Evolutionary conservation across 2,329 filamentous ascomycete species (phyloP).

Genomic region (Xylaria sp.): DNA sequence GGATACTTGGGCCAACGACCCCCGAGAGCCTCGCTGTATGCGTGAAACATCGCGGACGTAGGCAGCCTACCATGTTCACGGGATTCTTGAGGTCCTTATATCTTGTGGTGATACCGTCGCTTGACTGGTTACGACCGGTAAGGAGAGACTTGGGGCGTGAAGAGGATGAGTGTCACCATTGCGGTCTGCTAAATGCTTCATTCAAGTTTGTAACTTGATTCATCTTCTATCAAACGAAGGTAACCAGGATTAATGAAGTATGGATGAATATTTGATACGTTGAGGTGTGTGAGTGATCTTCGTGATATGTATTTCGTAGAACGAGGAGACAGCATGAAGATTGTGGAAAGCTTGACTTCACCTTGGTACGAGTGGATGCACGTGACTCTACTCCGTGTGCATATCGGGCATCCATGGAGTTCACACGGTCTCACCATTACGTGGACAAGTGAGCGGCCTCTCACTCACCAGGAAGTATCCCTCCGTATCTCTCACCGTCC

Average conservation of each 20-base stretch:
- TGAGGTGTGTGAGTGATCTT: background rate
- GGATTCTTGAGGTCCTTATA: background rate
- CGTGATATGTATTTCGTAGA: background rate
- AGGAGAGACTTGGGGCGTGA: background rate
- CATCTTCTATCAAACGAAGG: background rate
- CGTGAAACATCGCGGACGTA: background rate
- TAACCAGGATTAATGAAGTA: background rate
- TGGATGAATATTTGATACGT: background rate
- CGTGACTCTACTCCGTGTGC: background rate
- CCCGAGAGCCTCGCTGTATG: background rate
- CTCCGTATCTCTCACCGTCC: background rate
- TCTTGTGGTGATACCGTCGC: background rate
- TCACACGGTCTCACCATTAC: background rate
- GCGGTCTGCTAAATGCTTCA: background rate
- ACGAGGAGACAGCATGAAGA: too few relatives aligned
- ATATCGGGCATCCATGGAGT: background rate
- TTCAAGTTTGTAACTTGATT: background rate
- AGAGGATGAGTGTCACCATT: background rate
- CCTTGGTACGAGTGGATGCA: background rate
- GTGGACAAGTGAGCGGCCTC: background rate
- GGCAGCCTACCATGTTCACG: constrained; percentile 3
- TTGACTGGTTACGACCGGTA: background rate
- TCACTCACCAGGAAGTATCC: too few relatives aligned
- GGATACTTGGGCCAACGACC: background rate
- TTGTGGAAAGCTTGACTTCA: background rate